Evolutionary conservation across 805 yeast species (phyloP).

Genomic region (Cyberlindnera bimundalis): DNA sequence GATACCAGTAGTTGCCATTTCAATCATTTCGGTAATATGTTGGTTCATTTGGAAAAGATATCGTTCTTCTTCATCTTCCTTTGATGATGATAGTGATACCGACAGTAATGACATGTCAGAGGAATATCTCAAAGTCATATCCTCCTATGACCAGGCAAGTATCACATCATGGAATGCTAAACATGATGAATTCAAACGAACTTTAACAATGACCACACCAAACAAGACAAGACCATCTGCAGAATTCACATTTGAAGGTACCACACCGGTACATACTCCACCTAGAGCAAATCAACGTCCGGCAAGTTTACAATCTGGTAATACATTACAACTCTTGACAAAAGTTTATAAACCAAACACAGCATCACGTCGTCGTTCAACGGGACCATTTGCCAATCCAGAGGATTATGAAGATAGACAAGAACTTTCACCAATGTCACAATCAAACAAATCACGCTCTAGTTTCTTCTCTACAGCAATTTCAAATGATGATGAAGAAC

Average conservation of each 20-base stretch:
- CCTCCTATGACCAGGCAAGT: constrained; percentile 23
- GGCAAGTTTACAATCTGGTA: constrained; percentile 1
- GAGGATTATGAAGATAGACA: constrained; percentile 25
- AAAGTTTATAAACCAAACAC: constrained; percentile 4
- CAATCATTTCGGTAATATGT: constrained; percentile 12
- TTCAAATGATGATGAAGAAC: constrained; percentile 18
- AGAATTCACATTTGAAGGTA: constrained; percentile 2
- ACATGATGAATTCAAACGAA: constrained; percentile 21
- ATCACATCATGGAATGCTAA: constrained; percentile 26
- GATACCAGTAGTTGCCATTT: constrained; percentile 18
- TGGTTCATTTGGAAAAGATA: constrained; percentile 18
- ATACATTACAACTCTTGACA: constrained; percentile 2
- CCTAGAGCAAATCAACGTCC: background rate
- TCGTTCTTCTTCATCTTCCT: constrained; percentile 4
- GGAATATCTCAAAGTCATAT: constrained; percentile 22
- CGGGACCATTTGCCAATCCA: constrained; percentile 24
- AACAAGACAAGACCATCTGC: constrained; percentile 1
- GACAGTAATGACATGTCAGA: constrained; percentile 7
- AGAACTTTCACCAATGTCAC: constrained; percentile 17
- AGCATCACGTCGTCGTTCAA: background rate
- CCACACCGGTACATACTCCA: constrained; percentile 3
- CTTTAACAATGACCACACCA: constrained; percentile 2
- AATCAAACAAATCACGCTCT: constrained; percentile 15
- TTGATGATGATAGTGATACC: constrained; percentile 9
- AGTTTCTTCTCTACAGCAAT: constrained; percentile 3